phyloP scores from a whole-genome alignment of 2,329 filamentous ascomycete species.

The Phoma sp. region DNA sequence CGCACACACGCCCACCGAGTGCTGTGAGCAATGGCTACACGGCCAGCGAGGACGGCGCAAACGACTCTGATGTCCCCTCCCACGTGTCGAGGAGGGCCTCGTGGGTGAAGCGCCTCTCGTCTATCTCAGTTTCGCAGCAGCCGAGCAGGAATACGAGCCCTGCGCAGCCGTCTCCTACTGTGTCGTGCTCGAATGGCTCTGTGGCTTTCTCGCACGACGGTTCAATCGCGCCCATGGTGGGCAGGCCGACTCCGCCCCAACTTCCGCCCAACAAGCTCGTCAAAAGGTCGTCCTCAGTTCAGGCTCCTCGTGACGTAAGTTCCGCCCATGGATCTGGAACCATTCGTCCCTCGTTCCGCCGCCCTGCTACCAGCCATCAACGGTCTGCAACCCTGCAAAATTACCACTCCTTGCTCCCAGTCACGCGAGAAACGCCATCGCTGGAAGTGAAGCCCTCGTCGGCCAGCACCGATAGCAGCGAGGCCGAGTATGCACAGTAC shows the following conservation, averaged over 20 bases:
- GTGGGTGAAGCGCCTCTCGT: constrained; percentile 75
- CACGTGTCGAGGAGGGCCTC: constrained; percentile 55
- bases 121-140: constrained; percentile 68
- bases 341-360: constrained; percentile 69
- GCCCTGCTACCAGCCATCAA: constrained; percentile 81
- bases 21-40: constrained; percentile 27
- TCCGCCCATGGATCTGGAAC: constrained; percentile 60
- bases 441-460: constrained; percentile 26
- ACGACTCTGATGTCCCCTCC: constrained; percentile 32
- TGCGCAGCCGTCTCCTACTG: constrained; percentile 68
- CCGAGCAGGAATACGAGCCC: constrained; percentile 69
- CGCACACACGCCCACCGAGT: constrained; percentile 25
- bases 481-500: constrained; percentile 38
- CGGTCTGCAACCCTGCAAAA: constrained; percentile 73
- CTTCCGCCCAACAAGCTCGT: constrained; percentile 76
- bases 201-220: constrained; percentile 53
- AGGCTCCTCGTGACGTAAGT: constrained; percentile 52
- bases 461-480: constrained; percentile 32
- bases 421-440: constrained; percentile 32
- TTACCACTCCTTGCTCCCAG: constrained; percentile 44
- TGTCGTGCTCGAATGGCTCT: constrained; percentile 68
- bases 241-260: constrained; percentile 46
- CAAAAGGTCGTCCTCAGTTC: constrained; percentile 70
- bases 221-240: constrained; percentile 69
- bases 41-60: constrained; percentile 26